phyloP scores from a whole-genome alignment of 2,329 filamentous ascomycete genomes.

The Tolypocladium tundrense region DNA sequence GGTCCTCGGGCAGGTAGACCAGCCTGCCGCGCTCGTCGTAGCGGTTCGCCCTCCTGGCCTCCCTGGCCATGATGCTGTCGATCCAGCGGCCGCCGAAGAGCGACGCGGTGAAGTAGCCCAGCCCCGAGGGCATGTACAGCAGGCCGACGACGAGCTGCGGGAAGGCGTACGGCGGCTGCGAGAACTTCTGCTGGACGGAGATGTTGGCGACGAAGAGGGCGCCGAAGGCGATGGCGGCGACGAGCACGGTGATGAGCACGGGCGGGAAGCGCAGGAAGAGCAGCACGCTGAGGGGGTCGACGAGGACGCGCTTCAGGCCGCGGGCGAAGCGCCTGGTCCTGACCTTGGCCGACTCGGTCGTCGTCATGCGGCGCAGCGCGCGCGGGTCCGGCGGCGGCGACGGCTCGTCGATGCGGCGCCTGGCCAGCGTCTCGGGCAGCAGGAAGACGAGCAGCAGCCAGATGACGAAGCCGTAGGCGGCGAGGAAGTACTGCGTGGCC shows the following conservation, averaged over 20 bases:
- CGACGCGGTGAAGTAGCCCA: slow-evolving; percentile 63
- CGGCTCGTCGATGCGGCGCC: slow-evolving; percentile 15
- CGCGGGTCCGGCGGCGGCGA: neutral
- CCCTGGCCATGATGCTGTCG: slow-evolving; percentile 69
- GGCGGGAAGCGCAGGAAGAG: slow-evolving; percentile 64
- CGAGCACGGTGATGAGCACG: slow-evolving; percentile 62
- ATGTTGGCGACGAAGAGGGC: slow-evolving; percentile 71
- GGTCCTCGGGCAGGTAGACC: slow-evolving; percentile 65
- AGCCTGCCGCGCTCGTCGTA: slow-evolving; percentile 58
- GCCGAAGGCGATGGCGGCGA: slow-evolving; percentile 66
- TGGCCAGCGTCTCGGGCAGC: slow-evolving; percentile 54
- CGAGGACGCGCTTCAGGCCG: slow-evolving; percentile 48
- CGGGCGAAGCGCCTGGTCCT: slow-evolving; percentile 43
- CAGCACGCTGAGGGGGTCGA: slow-evolving; percentile 65
- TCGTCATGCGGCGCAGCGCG: slow-evolving; percentile 39
- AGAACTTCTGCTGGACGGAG: slow-evolving; percentile 62
- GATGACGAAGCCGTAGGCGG: slow-evolving; percentile 55
- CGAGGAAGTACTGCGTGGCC: slow-evolving; percentile 68
- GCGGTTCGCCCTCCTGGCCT: slow-evolving; percentile 59
- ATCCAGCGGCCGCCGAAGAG: slow-evolving; percentile 67
- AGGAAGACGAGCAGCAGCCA: slow-evolving; percentile 46
- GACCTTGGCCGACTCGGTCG: slow-evolving; percentile 49
- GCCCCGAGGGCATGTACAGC: slow-evolving; percentile 64
- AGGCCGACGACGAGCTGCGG: slow-evolving; percentile 59
- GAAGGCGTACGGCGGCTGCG: slow-evolving; percentile 56